Evolutionary conservation across 768 basidiomycete species (phyloP).

Genomic region (Coprinopsis sp.): DNA sequence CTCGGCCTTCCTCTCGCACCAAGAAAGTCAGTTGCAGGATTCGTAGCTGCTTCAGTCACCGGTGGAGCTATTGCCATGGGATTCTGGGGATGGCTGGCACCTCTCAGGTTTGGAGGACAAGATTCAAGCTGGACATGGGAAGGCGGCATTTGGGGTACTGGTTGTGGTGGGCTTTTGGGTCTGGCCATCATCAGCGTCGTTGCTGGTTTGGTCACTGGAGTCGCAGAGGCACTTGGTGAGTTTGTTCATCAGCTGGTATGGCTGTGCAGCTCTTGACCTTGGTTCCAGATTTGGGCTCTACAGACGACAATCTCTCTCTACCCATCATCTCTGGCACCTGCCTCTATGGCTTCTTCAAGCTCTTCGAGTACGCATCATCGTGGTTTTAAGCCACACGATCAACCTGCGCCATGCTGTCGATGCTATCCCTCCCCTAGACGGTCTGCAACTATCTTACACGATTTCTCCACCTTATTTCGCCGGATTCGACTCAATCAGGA

Average conservation of each 20-base stretch:
- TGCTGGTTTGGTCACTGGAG: conserved; percentile 74
- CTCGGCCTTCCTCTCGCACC: conserved; percentile 66
- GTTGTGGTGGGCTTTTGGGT: conserved; percentile 39
- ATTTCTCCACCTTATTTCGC: too few relatives aligned
- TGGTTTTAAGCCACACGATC: too few relatives aligned
- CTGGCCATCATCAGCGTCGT: conserved; percentile 53
- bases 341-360: conserved; percentile 39
- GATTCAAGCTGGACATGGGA: conserved; percentile 57
- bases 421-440: too few relatives aligned
- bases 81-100: conserved; percentile 69
- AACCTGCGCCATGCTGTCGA: too few relatives aligned
- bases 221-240: conserved; percentile 87
- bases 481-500: too few relatives aligned
- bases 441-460: too few relatives aligned
- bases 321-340: conserved; percentile 82
- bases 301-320: conserved; percentile 89
- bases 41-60: conserved; percentile 70
- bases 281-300: conserved; percentile 64
- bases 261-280: conserved; percentile 4
- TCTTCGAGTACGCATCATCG: conserved; percentile 30
- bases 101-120: conserved; percentile 32
- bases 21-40: conserved; percentile 83
- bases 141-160: conserved; percentile 36
- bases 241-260: conserved; percentile 14
- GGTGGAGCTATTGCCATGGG: conserved; percentile 60